Base-by-base conservation (phyloP, 768 basidiomycete species). In the Candolleomyces efflorescens region DNA sequence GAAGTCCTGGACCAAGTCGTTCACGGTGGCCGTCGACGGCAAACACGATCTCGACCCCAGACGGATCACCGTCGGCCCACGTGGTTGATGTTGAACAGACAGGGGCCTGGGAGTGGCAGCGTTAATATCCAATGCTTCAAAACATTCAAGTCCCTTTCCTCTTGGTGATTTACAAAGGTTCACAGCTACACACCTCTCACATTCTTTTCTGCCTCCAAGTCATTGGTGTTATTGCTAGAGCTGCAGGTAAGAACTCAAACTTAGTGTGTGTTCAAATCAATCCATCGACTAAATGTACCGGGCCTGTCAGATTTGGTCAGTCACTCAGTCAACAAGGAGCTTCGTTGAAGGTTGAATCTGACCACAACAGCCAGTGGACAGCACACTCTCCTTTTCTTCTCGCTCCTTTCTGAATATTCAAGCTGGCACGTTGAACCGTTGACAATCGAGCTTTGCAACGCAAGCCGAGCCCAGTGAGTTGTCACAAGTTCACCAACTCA, bases 241-340 rank as follows among this genome's bases (percentile, higher is more conserved):
- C 18, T 5, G 41, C 17, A 43, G 6, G 41, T 43, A 43, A 32
- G 15, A 11, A 7, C 18, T 20, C 6, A 17, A 11, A 20, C 7
- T 43, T 13, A 7, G 1, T 43, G 41, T 20, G 41, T 18, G 17
- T 43, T 5, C 17, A 17, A 50, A 50, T 50, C 49, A 26, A 26
- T 22, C 46, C 5, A 50, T 24, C 15, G 27, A 50, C 49, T 50
- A 50, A 50, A 50, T 50, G 49, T 32, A 50, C 49, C 49, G 49
- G n/a, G 6, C 24, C 27, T 50, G 49, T 50, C 49, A 50, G 49
- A 50, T 50, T 50, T 15, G 46, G 23, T n/a, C n/a, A n/a, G n/a
- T n/a, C n/a, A n/a, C 17, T 26, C 27, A 32, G 32, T 38, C 32
- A 39, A 38, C 17, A 27, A 20, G 18, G 26, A 18, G 51, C 51